These are phyloP conservation scores for Talaromyces borbonicus DNA, from an alignment of 495 filamentous ascomycete species.

Conservation along the genomic window DNA sequence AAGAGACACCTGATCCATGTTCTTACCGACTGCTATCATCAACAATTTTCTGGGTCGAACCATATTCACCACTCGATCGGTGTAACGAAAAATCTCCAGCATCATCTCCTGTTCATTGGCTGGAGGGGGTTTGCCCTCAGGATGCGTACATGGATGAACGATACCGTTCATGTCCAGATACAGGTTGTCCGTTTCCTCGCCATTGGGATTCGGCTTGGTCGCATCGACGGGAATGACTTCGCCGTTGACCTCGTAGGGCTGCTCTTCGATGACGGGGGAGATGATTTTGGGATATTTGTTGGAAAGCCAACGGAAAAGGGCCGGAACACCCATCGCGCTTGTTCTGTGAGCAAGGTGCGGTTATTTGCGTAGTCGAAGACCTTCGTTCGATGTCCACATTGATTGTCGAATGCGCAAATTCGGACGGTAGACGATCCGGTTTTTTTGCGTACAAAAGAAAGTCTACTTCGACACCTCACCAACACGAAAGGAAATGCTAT, in stretches of 20 bases:
- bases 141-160: conserved; percentile 97
- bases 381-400: background rate
- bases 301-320: conserved; percentile 87
- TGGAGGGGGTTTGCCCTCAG: conserved; percentile 84
- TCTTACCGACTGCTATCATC: conserved; percentile 95
- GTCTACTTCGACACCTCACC: no score
- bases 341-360: background rate
- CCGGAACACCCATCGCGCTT: conserved; percentile 82
- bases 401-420: background rate
- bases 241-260: conserved; percentile 67
- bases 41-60: conserved; percentile 88
- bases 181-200: conserved; percentile 94
- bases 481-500: no score
- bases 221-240: conserved; percentile 72
- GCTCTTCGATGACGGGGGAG: conserved; percentile 78
- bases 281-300: conserved; percentile 96
- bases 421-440: no score
- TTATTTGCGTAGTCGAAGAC: background rate
- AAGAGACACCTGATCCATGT: background rate
- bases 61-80: conserved; percentile 97
- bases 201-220: conserved; percentile 85
- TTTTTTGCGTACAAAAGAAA: no score
- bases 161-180: conserved; percentile 99
- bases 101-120: conserved; percentile 99
- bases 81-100: conserved; percentile 94